Base-by-base conservation (phyloP, 306 rosid species). In the Cyamopsis tetragonoloba region DNA sequence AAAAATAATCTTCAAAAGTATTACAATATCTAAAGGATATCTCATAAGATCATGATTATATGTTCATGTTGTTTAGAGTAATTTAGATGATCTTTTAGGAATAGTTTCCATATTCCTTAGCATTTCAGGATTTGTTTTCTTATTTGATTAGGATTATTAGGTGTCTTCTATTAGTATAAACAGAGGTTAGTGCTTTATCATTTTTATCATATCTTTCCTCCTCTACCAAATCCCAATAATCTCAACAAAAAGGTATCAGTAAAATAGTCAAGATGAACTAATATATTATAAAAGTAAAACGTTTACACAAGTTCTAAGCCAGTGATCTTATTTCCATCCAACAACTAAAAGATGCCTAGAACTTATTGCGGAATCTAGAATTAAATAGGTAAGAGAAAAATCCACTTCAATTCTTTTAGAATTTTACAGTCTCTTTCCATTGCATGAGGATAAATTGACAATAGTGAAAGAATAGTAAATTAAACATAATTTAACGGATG, bases 311-410 rank as follows among this genome's bases (percentile, higher is more conserved):
- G 22, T 56, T 46, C 22, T 32, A 24, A 43, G 72, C 17, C 31
- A 55, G 26, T 54, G 48, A 54, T 50, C 41, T 17, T 20, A 30
- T 43, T 64, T 50, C 17, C 38, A 27, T 50, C 27, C 35, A 64
- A 31, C 50, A 42, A 17, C 68, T 24, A 55, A 49, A 54, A 44
- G 51, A 56, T 12, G 28, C 19, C 18, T 12, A 48, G 11, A 37
- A 58, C 38, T 47, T 67, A 7, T 14, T 11, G 41, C 2, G 54
- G 56, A 51, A 66, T 26, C 14, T 28, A 46, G 47, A 66, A 66
- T 66, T 44, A 23, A 74, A 24, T 74, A 57, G 32, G 56, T 55
- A 64, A 34, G 30, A 22, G 32, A 64, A 12, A 62, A 61, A 64
- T 31, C 38, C 6, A 22, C 48, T 63, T 42, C 13, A 53, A 73